A percentile compares a stretch with the other conserved stretches of the same genome.
Evolutionary conservation across 169 alveolate genomes (phyloP).

Genomic region (Cyclospora cayetanensis): DNA sequence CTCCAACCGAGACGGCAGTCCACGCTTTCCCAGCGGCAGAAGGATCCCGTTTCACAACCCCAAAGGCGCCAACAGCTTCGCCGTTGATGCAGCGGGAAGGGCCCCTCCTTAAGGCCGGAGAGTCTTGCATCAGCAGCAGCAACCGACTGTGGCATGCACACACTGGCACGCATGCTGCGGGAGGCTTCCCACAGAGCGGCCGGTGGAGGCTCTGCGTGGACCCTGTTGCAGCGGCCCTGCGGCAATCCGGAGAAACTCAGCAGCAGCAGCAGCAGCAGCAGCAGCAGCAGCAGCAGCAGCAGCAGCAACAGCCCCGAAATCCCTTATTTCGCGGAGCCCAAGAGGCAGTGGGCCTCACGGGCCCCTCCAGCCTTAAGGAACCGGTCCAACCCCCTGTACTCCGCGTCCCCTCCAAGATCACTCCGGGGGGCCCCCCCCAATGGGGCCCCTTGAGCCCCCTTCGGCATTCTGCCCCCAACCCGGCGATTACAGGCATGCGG

Average conservation of each 20-base stretch:
- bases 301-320: not conserved
- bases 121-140: not conserved
- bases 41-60: not conserved
- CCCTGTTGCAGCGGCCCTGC: not conserved
- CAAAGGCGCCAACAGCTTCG: not conserved
- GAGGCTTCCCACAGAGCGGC: not conserved
- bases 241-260: not conserved
- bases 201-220: not conserved
- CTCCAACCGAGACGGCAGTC: too few relatives aligned
- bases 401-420: too few relatives aligned
- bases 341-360: too few relatives aligned
- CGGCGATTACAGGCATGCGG: too few relatives aligned
- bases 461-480: too few relatives aligned
- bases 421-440: too few relatives aligned
- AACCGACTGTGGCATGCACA: not conserved
- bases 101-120: not conserved
- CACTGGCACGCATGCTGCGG: not conserved
- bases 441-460: too few relatives aligned
- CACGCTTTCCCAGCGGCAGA: not conserved
- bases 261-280: constrained; percentile 40
- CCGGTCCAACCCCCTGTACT: too few relatives aligned
- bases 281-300: constrained; percentile 32
- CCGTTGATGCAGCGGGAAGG: not conserved
- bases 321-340: too few relatives aligned
- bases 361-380: too few relatives aligned